Percentiles rank a stretch among this genome's conserved stretches.
phyloP scores from a whole-genome alignment of 306 rosid genomes.

The Cotoneaster glaucophyllus region DNA sequence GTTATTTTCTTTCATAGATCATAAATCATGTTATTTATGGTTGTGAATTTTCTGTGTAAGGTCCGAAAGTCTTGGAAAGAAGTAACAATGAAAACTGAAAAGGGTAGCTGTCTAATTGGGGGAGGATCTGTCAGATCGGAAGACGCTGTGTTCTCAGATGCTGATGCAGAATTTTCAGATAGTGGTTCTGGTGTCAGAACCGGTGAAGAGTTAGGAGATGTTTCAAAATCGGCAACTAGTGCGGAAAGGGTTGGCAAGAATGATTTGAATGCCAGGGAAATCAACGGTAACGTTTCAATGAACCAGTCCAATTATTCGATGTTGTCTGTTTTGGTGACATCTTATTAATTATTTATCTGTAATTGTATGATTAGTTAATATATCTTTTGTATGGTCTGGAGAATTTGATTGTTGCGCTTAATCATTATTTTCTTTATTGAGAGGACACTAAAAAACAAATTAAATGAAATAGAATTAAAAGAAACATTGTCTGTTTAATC shows the following conservation, averaged over 20 bases:
- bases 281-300: constrained; percentile 33
- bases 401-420: background rate
- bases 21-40: constrained; percentile 3
- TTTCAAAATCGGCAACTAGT: constrained; percentile 17
- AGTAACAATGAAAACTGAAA: constrained; percentile 19
- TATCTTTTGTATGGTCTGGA: too few species aligned
- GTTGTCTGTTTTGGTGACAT: background rate
- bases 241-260: constrained; percentile 20
- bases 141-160: constrained; percentile 66
- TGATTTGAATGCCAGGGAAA: constrained; percentile 22
- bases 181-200: constrained; percentile 15
- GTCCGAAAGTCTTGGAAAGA: constrained; percentile 31
- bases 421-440: background rate
- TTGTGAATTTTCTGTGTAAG: constrained; percentile 26
- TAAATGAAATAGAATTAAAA: background rate
- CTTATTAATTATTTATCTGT: background rate
- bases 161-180: constrained; percentile 60
- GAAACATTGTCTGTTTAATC: background rate
- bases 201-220: constrained; percentile 13
- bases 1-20: background rate
- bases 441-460: background rate
- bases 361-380: background rate
- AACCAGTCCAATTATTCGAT: background rate
- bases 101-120: constrained; percentile 26
- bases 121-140: constrained; percentile 35